Evolutionary conservation across 495 filamentous ascomycete genomes (phyloP).

Genomic region (Hyaloscypha bicolor): DNA sequence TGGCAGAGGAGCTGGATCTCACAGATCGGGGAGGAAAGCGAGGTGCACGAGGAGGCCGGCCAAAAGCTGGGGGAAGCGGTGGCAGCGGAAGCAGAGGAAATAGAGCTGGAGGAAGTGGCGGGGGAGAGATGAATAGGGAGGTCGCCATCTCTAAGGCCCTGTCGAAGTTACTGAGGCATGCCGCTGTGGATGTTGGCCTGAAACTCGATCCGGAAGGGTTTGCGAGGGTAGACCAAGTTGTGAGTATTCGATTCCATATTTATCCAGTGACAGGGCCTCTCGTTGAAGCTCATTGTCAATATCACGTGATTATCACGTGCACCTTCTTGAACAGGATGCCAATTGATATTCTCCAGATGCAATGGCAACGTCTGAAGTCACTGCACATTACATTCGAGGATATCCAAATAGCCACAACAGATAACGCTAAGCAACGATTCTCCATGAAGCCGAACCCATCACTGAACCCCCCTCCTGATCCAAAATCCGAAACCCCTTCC

Average conservation of each 20-base stretch:
- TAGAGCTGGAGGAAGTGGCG: conserved; percentile 37
- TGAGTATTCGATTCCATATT: conserved; percentile 48
- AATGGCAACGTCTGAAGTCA: conserved; percentile 59
- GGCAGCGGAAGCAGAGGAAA: conserved; percentile 32
- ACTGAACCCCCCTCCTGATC: conserved; percentile 36
- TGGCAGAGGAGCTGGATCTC: conserved; percentile 19
- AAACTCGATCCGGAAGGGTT: conserved; percentile 78
- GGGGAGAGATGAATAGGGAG: conserved; percentile 48
- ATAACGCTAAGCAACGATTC: conserved; percentile 92
- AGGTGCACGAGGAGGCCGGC: conserved; percentile 5
- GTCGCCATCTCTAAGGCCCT: conserved; percentile 79
- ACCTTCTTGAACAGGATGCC: background rate
- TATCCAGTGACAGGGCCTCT: background rate
- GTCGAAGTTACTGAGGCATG: conserved; percentile 79
- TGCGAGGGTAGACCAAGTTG: conserved; percentile 74
- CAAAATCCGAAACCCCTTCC: conserved; percentile 47
- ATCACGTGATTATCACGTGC: background rate
- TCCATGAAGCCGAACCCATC: conserved; percentile 50
- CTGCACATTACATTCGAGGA: conserved; percentile 74
- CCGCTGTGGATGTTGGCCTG: conserved; percentile 76
- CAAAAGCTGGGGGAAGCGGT: background rate
- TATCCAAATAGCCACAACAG: conserved; percentile 66
- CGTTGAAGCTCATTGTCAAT: background rate
- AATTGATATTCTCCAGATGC: conserved; percentile 21
- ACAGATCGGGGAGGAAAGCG: conserved; percentile 6